A percentile compares a stretch with the other conserved stretches of the same genome.
Evolutionary conservation across 768 basidiomycete genomes (phyloP).

Genomic region (Rhizopogon vesiculosus): DNA sequence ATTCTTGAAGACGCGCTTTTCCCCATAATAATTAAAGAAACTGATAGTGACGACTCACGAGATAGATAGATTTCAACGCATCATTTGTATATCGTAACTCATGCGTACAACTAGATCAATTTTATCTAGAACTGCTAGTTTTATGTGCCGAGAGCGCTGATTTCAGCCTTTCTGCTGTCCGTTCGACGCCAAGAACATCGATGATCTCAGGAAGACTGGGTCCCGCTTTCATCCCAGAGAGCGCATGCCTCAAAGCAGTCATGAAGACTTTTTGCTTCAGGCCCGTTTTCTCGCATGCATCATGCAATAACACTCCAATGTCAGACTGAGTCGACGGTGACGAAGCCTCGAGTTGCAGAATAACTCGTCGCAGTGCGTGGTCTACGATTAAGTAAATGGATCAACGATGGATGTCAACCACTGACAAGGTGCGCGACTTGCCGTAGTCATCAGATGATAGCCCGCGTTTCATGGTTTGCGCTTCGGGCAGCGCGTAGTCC

Average conservation of each 20-base stretch:
- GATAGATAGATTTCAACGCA: too few species aligned
- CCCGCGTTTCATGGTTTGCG: constrained; percentile 45
- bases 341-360: background rate
- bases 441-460: constrained; percentile 41
- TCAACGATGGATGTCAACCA: constrained; percentile 1
- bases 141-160: constrained; percentile 1
- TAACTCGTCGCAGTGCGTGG: background rate
- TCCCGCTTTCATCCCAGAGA: constrained; percentile 73
- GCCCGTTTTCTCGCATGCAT: constrained; percentile 34
- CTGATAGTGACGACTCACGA: too few species aligned
- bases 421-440: constrained; percentile 20
- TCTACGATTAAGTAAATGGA: background rate
- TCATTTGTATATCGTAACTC: background rate
- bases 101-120: background rate
- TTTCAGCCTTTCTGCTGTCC: constrained; percentile 15
- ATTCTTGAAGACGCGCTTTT: background rate
- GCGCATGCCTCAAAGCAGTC: constrained; percentile 67
- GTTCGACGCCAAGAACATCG: constrained; percentile 30
- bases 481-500: constrained; percentile 49
- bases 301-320: constrained; percentile 36
- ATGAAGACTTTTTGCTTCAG: constrained; percentile 54
- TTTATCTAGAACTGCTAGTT: background rate
- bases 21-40: too few species aligned
- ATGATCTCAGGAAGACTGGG: constrained; percentile 39
- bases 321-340: constrained; percentile 10